Conservation (phyloP, 352 stramenopile species). For the Pythium coloratum region DNA sequence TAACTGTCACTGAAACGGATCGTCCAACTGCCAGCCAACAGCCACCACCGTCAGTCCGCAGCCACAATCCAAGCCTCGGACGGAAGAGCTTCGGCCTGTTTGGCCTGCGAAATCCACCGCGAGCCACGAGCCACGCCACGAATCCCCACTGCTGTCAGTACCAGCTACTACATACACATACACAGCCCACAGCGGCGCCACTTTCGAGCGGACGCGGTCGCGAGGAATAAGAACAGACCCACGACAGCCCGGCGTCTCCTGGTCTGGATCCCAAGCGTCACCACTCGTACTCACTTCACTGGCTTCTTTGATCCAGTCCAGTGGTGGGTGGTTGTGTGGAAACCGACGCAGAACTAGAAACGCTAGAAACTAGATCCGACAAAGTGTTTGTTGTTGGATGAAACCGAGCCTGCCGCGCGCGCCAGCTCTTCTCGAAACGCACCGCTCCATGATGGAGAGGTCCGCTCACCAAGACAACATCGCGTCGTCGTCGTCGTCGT, state of each 20-base stretch:
- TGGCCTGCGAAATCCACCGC: background rate
- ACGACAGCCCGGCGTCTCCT: background rate
- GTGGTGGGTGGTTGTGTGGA: background rate
- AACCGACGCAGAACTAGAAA: conserved; percentile 6
- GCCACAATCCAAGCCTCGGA: conserved; percentile 4
- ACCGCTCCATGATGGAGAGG: background rate
- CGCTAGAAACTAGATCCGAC: background rate
- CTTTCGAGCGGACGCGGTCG: too few species aligned
- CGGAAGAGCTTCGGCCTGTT: background rate
- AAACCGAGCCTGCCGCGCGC: background rate
- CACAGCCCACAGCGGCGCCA: too few species aligned
- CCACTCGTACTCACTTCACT: background rate
- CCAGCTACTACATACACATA: background rate
- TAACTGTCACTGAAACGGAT: conserved; percentile 31
- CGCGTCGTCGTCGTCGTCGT: background rate
- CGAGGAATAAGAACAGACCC: background rate
- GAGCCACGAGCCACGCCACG: background rate
- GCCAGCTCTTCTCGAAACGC: background rate
- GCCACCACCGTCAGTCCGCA: conserved; percentile 8
- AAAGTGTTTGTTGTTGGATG: background rate
- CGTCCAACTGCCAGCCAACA: conserved; percentile 30
- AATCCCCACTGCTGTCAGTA: background rate
- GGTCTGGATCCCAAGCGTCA: background rate
- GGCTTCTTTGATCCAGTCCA: background rate
- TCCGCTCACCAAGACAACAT: background rate